phyloP scores from a whole-genome alignment of 345 rosid species.

The Cardiospermum halicacabum region DNA sequence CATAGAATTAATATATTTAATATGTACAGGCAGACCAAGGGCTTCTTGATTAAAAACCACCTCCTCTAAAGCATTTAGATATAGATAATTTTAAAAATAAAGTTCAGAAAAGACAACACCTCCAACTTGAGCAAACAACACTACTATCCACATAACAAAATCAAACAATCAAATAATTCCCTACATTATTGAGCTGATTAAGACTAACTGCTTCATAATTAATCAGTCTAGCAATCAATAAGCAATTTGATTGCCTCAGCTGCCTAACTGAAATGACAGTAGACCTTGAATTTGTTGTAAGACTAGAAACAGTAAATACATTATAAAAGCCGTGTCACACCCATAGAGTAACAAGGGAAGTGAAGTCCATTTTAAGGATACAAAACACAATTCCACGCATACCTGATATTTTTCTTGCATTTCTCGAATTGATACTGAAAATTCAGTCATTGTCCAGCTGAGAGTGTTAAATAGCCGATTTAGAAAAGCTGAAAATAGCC shows the following conservation, averaged over 20 bases:
- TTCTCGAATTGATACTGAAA: constrained; percentile 87
- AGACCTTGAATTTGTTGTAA: background rate
- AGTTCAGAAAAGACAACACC: background rate
- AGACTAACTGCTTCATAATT: background rate
- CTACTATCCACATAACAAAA: background rate
- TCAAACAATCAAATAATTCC: background rate
- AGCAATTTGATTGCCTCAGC: background rate
- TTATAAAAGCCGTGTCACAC: too few species aligned
- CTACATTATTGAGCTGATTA: background rate
- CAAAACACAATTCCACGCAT: background rate
- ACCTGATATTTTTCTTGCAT: constrained; percentile 98
- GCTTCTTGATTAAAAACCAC: background rate
- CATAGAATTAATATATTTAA: background rate
- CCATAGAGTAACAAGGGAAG: background rate
- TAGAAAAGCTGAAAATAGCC: constrained; percentile 77
- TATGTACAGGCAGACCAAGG: background rate
- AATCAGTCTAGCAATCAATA: background rate
- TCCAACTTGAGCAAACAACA: background rate
- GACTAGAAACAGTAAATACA: background rate
- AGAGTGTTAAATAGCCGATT: constrained; percentile 91
- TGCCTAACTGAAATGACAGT: background rate
- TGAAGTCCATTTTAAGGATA: background rate
- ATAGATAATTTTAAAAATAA: background rate
- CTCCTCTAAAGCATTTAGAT: background rate
- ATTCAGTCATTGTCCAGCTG: constrained; percentile 98